These are phyloP conservation scores for Strigomonas culicis DNA, from an alignment of 208 protist species.

Conservation along the genomic window DNA sequence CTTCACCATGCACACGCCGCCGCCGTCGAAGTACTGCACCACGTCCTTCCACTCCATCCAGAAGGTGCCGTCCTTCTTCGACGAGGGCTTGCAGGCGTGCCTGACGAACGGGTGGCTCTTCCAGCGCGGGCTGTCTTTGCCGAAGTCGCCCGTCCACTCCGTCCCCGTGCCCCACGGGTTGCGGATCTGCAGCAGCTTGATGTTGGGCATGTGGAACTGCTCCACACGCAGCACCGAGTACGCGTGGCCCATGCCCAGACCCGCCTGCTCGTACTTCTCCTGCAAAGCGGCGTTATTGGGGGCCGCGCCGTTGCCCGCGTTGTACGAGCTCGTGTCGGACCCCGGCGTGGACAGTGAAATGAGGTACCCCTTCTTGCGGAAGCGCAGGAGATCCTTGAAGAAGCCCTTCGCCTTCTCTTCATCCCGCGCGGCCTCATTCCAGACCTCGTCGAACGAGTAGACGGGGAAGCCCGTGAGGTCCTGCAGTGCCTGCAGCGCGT, in stretches of 20 bases:
- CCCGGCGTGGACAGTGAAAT: constrained; percentile 36
- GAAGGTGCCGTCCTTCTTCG: constrained; percentile 41
- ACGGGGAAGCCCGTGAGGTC: constrained; percentile 59
- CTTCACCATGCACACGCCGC: constrained; percentile 36
- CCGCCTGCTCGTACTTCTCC: constrained; percentile 24
- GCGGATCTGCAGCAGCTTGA: constrained; percentile 40
- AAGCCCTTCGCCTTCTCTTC: constrained; percentile 16
- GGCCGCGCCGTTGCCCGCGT: constrained; percentile 8
- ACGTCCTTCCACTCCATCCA: constrained; percentile 63
- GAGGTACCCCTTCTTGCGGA: constrained; percentile 21
- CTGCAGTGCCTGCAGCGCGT: constrained; percentile 42
- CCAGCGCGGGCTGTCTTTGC: constrained; percentile 28
- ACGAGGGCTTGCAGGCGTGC: constrained; percentile 19
- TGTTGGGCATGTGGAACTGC: constrained; percentile 20
- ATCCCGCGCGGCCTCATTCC: constrained; percentile 21
- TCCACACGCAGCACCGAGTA: constrained; percentile 37
- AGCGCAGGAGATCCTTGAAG: constrained; percentile 27
- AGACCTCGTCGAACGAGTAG: constrained; percentile 37
- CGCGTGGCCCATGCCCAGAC: constrained; percentile 31
- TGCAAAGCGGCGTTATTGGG: constrained; percentile 17
- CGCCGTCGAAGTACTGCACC: constrained; percentile 52
- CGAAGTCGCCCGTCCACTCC: constrained; percentile 41
- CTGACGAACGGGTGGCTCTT: constrained; percentile 24
- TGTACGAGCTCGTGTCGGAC: constrained; percentile 24
- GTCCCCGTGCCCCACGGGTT: constrained; percentile 26